These are phyloP conservation scores for Phytophthora melonis DNA, from an alignment of 352 stramenopile genomes.

Conservation along the genomic window DNA sequence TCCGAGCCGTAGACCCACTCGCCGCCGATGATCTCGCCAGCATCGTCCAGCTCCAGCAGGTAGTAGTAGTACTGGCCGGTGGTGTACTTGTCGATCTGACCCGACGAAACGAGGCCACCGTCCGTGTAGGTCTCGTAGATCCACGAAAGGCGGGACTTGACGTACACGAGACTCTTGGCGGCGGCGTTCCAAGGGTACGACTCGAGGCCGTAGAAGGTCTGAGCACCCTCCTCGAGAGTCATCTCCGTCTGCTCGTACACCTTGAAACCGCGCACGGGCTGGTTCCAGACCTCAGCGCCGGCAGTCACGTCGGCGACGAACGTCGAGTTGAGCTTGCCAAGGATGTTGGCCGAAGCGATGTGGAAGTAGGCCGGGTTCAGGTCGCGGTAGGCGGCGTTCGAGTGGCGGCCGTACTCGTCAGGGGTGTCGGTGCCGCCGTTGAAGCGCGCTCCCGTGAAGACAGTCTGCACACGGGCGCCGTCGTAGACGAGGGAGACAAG, in stretches of 20 bases:
- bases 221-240: conserved; percentile 40
- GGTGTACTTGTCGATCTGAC: conserved; percentile 35
- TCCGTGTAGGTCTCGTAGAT: conserved; percentile 53
- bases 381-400: conserved; percentile 48
- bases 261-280: conserved; percentile 59
- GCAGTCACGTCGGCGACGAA: conserved; percentile 56
- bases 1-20: conserved; percentile 50
- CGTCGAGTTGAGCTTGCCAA: conserved; percentile 46
- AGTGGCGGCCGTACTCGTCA: conserved; percentile 57
- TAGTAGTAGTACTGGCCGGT: conserved; percentile 47
- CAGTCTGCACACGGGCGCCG: conserved; percentile 29
- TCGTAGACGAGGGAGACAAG: conserved; percentile 42
- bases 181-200: conserved; percentile 63
- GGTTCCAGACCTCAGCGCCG: conserved; percentile 63
- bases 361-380: conserved; percentile 59
- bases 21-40: conserved; percentile 48
- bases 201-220: conserved; percentile 48
- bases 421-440: conserved; percentile 23
- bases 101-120: conserved; percentile 39
- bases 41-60: conserved; percentile 50
- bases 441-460: conserved; percentile 56
- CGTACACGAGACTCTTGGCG: conserved; percentile 54
- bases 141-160: conserved; percentile 54
- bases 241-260: conserved; percentile 49
- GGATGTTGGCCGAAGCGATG: conserved; percentile 53